These are phyloP conservation scores for Termitomyces sp. DNA, from an alignment of 1,284 basidiomycete species.

Conservation along the genomic window DNA sequence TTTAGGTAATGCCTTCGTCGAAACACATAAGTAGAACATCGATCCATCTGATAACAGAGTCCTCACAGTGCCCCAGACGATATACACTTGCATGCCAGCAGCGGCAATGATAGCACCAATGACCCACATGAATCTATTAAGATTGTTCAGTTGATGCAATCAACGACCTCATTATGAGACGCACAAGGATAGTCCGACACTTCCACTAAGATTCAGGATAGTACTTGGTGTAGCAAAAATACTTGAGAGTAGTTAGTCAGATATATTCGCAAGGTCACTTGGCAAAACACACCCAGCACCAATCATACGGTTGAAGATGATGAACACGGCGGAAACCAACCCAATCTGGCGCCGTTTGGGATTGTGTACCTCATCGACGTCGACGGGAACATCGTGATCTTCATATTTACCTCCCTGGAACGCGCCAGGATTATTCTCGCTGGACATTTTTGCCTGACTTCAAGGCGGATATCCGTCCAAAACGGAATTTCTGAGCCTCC, in stretches of 20 bases:
- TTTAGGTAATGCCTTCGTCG: conserved; percentile 19
- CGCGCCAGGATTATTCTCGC: background rate
- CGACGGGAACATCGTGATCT: background rate
- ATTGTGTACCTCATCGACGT: conserved; percentile 4
- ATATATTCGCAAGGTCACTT: no score
- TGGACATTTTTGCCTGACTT: background rate
- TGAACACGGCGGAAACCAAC: conserved; percentile 32
- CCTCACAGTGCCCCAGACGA: conserved; percentile 18
- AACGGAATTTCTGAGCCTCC: background rate
- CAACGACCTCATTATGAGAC: background rate
- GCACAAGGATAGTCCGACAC: conserved; percentile 19
- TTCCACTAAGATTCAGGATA: conserved; percentile 18
- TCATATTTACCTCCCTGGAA: background rate
- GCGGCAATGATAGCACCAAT: conserved; percentile 17
- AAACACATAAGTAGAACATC: background rate
- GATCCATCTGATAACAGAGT: no score
- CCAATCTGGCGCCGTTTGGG: conserved; percentile 27
- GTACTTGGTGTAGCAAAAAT: conserved; percentile 21
- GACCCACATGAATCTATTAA: conserved; percentile 20
- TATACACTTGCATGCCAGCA: conserved; percentile 22
- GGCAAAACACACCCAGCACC: no score
- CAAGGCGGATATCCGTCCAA: background rate
- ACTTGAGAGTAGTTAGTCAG: no score
- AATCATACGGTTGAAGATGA: conserved; percentile 39
- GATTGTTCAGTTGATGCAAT: no score